phyloP scores from a whole-genome alignment of 164 flowering plant genomes.

The Paratinospora sagittata region DNA sequence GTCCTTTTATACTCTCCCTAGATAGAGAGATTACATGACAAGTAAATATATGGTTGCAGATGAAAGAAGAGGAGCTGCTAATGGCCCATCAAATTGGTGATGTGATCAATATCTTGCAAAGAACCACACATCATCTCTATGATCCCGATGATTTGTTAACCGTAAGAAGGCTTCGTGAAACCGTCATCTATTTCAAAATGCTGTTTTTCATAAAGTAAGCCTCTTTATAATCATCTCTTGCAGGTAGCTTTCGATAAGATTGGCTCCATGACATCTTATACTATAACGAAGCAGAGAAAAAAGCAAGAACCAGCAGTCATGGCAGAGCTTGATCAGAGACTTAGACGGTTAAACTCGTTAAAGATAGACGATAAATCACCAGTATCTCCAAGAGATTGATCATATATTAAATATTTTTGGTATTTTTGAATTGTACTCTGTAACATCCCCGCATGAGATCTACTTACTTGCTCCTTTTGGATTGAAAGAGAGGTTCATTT shows the following conservation, averaged over 20 bases:
- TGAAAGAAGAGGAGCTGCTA: constrained; percentile 87
- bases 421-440: background rate
- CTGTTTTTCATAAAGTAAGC: background rate
- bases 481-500: background rate
- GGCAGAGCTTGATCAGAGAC: constrained; percentile 89
- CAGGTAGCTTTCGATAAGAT: constrained; percentile 97
- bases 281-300: constrained; percentile 89
- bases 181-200: background rate
- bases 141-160: constrained; percentile 92
- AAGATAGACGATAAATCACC: constrained; percentile 29
- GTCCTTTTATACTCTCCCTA: background rate
- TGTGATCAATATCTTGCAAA: constrained; percentile 68
- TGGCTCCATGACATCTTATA: constrained; percentile 76
- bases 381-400: constrained; percentile 4
- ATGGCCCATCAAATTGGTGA: constrained; percentile 74
- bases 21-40: background rate
- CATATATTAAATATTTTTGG: background rate
- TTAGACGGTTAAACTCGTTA: constrained; percentile 59
- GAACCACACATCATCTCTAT: constrained; percentile 79
- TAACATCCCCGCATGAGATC: background rate
- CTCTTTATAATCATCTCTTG: constrained; percentile 10
- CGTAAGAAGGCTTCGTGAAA: constrained; percentile 32
- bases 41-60: constrained; percentile 37
- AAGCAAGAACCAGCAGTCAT: constrained; percentile 95
- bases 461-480: background rate